Conservation (phyloP, 108 stramenopile genomes). For the Nitzschia putrida region DNA sequence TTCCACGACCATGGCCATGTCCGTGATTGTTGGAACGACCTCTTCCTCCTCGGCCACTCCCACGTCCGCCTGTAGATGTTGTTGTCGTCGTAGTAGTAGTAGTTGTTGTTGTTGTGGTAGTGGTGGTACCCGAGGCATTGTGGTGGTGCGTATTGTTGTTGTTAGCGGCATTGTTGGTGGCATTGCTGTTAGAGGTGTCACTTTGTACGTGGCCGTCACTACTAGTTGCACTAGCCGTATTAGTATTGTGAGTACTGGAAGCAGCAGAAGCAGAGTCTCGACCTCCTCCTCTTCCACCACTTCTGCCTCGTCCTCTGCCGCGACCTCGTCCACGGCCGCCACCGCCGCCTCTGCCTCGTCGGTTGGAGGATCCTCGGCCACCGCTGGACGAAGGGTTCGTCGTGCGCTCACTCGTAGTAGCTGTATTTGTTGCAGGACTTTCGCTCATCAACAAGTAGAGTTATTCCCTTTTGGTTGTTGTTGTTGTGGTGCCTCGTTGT, state of each 20-base stretch:
- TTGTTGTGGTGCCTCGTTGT: no score
- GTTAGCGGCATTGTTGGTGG: background rate
- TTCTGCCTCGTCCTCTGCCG: slow-evolving; percentile 21
- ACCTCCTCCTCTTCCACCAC: slow-evolving; percentile 21
- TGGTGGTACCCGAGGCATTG: background rate
- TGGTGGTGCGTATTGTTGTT: background rate
- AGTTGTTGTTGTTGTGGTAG: background rate
- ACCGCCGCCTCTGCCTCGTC: slow-evolving; percentile 22
- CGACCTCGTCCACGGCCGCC: slow-evolving; percentile 29
- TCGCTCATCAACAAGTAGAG: slow-evolving; percentile 15
- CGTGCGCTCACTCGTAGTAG: background rate
- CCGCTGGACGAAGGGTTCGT: slow-evolving; percentile 1
- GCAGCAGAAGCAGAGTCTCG: background rate
- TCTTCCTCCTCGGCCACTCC: slow-evolving; percentile 16
- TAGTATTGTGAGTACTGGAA: background rate
- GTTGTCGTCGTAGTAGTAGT: background rate
- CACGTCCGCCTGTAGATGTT: slow-evolving; percentile 1
- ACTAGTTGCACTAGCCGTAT: background rate
- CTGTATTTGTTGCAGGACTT: slow-evolving; percentile 3
- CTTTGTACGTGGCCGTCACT: background rate
- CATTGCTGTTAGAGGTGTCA: slow-evolving; percentile 11
- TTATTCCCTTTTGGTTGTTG: no score
- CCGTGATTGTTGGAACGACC: slow-evolving; percentile 17
- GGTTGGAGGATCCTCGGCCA: background rate
- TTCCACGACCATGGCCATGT: slow-evolving; percentile 12